Evolutionary conservation across 1,284 basidiomycete species (phyloP), one percentile per base, ranked within the genome.

Genomic region (Boletus coffeatus): DNA sequence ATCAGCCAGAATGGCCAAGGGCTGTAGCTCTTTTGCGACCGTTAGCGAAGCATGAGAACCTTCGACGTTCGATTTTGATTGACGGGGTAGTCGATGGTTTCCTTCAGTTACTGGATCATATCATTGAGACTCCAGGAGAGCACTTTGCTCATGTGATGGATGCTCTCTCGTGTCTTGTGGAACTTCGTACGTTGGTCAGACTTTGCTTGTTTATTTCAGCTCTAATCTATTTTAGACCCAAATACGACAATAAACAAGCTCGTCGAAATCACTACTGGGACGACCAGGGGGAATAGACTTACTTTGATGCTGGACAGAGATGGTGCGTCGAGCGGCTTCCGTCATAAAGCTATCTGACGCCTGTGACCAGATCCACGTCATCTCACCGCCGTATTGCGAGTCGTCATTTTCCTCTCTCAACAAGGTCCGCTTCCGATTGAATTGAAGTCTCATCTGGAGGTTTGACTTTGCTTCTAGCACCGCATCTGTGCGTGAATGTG

Each of bases 111-210:
- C 21, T 66, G 3, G 65, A 66, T 21, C 57, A 66, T 36, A 48
- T 56, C 18, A 60, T 62, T 21, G 18, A 55, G 11, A 43, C n/a
- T 41, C 65, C 64, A 1, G 65, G 61, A 13, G 65, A 60, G 13
- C 65, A 66, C 41, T 66, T 66, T 58, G 61, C 59, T 9, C 64
- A 66, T 21, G 64, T 66, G 39, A 66, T 66, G 65, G 65, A 66
- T 43, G 65, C 64, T 29, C 65, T 66, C 46, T 63, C 56, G 9
- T 66, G 59, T 10, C 65, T 66, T 34, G 48, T 66, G 18, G 64
- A 66, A 57, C 43, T 63, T 57, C 57, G 65, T 66, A 57, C 11
- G 61, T 29, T 29, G 16, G 7, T 11, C 14, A 3, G 29, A n/a
- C 8, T 11, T 25, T 10, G 5, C n/a, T 58, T 16, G 3, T 25